Conservation (phyloP, 1,284 basidiomycete genomes). For the Clitocybe nebularis region DNA sequence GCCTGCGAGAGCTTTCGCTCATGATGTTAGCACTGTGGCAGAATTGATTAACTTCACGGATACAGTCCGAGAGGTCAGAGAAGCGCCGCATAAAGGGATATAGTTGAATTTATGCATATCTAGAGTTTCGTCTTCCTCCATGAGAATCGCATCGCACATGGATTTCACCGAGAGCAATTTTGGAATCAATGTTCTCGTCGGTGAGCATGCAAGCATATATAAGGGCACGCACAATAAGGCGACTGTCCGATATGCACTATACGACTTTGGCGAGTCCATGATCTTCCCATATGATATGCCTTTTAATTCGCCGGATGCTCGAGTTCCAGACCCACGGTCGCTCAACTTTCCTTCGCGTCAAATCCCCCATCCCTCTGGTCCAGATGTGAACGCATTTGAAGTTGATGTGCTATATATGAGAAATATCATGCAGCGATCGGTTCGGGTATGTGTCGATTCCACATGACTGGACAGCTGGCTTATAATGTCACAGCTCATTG, state of each 20-base stretch:
- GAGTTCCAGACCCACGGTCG: neutral
- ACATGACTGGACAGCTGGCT: neutral
- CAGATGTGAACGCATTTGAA: constrained; percentile 10
- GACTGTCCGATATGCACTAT: constrained; percentile 6
- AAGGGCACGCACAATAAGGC: constrained; percentile 3
- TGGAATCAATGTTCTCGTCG: constrained; percentile 11
- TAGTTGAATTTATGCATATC: neutral
- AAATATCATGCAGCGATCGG: neutral
- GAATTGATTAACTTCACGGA: constrained; percentile 1
- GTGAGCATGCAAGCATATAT: neutral
- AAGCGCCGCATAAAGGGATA: neutral
- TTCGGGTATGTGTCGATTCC: constrained; percentile 3
- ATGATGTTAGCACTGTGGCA: constrained; percentile 3
- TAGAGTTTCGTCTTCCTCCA: constrained; percentile 15
- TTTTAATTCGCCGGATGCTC: constrained; percentile 3
- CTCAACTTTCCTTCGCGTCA: neutral
- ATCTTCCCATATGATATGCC: constrained; percentile 7
- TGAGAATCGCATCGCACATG: constrained; percentile 16
- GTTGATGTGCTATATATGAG: constrained; percentile 4
- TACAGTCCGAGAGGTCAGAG: constrained; percentile 5
- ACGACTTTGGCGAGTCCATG: constrained; percentile 9
- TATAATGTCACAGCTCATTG: constrained; percentile 9
- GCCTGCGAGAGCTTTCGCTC: constrained; percentile 6
- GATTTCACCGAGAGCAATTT: constrained; percentile 14
- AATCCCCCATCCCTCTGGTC: neutral